These are phyloP conservation scores for Immersiella caudata DNA, from an alignment of 495 filamentous ascomycete genomes.

Conservation along the genomic window DNA sequence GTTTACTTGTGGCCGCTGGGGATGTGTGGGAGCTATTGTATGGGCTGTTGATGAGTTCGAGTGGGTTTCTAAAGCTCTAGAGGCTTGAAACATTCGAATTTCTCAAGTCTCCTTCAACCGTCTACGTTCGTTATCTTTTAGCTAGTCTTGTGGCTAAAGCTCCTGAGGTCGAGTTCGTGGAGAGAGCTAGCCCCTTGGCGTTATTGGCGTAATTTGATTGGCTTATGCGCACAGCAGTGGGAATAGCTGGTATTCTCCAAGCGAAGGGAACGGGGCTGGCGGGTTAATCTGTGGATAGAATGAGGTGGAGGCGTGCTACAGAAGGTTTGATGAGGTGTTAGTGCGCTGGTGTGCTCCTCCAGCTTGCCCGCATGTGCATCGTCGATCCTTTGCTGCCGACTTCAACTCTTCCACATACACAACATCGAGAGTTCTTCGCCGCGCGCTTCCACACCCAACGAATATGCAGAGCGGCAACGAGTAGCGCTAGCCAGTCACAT, in stretches of 20 bases:
- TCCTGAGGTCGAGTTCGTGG: background rate
- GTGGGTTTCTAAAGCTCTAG: background rate
- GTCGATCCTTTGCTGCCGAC: background rate
- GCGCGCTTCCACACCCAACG: constrained; percentile 20
- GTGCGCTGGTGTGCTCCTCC: constrained; percentile 7
- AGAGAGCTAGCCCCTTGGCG: constrained; percentile 12
- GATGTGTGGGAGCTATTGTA: background rate
- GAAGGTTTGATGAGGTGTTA: constrained; percentile 21
- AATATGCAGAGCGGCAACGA: constrained; percentile 28
- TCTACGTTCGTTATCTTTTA: constrained; percentile 1
- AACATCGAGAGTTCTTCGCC: background rate
- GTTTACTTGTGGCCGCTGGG: background rate
- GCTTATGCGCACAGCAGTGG: background rate
- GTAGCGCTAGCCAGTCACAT: constrained; percentile 28
- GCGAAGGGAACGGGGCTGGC: background rate
- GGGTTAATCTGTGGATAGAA: constrained; percentile 9
- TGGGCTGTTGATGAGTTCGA: background rate
- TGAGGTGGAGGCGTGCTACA: constrained; percentile 15
- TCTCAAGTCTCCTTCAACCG: background rate
- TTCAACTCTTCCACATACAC: background rate
- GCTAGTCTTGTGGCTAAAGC: constrained; percentile 13
- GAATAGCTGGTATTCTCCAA: background rate
- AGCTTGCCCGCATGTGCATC: constrained; percentile 10
- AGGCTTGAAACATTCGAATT: background rate
- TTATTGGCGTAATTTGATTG: constrained; percentile 9